A percentile compares a stretch with the other conserved stretches of the same genome.
Conservation (phyloP, 2,329 filamentous ascomycete genomes). For the Trichoderma polysporum region DNA sequence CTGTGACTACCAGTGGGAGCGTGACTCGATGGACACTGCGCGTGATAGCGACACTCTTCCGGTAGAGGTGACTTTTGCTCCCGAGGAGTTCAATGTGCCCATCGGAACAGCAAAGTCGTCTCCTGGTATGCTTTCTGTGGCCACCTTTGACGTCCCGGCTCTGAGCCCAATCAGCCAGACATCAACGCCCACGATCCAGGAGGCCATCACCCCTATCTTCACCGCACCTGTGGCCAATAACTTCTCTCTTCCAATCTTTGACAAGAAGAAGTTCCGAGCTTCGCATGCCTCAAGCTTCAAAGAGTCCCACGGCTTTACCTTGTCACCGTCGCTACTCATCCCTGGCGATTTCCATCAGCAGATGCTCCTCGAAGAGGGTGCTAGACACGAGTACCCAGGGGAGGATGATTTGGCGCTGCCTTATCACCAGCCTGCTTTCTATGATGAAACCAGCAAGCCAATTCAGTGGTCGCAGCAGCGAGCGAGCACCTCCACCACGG, state of each 20-base stretch:
- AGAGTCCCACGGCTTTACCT: conserved; percentile 57
- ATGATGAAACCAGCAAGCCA: conserved; percentile 23
- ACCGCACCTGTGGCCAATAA: conserved; percentile 44
- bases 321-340: conserved; percentile 63
- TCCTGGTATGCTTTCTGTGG: conserved; percentile 32
- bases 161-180: conserved; percentile 51
- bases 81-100: conserved; percentile 22
- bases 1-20: conserved; percentile 66
- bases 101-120: conserved; percentile 25
- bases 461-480: conserved; percentile 41
- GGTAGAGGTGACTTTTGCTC: conserved; percentile 28
- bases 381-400: conserved; percentile 32
- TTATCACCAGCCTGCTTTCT: conserved; percentile 23
- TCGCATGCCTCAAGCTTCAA: conserved; percentile 56
- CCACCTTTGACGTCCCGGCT: conserved; percentile 44
- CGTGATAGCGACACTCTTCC: conserved; percentile 27
- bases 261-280: conserved; percentile 36
- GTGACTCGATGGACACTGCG: conserved; percentile 50
- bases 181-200: conserved; percentile 42
- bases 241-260: conserved; percentile 51
- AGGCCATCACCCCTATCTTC: conserved; percentile 45
- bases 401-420: conserved; percentile 33
- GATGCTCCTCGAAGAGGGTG: conserved; percentile 41
- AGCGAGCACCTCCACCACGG: conserved; percentile 56
- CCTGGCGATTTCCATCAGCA: conserved; percentile 59